These are phyloP conservation scores for Diaporthe ampelina DNA, from an alignment of 2,329 filamentous ascomycete genomes.

Conservation along the genomic window DNA sequence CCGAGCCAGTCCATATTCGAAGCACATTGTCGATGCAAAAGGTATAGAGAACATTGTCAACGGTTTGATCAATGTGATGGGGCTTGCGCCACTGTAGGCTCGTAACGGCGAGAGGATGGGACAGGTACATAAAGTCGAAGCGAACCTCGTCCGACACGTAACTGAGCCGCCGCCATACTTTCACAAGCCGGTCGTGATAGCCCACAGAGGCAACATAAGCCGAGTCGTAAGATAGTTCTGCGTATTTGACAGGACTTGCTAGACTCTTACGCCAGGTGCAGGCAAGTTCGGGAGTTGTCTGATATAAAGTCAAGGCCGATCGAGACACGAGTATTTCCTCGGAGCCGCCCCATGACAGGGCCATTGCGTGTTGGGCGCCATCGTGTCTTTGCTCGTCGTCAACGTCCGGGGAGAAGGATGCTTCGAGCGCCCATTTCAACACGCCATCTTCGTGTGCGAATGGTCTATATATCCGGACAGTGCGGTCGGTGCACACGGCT, in stretches of 20 bases:
- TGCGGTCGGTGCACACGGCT: slow-evolving; percentile 76
- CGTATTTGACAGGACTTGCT: slow-evolving; percentile 80
- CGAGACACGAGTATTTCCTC: slow-evolving; percentile 89
- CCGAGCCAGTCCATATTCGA: slow-evolving; percentile 85
- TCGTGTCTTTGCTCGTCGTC: slow-evolving; percentile 43
- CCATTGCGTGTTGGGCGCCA: slow-evolving; percentile 57
- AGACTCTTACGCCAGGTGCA: slow-evolving; percentile 82
- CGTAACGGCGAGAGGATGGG: slow-evolving; percentile 86
- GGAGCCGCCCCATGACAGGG: slow-evolving; percentile 86
- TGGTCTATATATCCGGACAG: slow-evolving; percentile 84
- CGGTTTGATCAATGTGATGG: slow-evolving; percentile 80
- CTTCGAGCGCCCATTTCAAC: slow-evolving; percentile 79
- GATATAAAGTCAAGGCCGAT: slow-evolving; percentile 77
- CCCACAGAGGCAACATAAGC: slow-evolving; percentile 88
- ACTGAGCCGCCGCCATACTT: slow-evolving; percentile 90
- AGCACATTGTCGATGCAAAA: slow-evolving; percentile 85
- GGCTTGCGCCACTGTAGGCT: slow-evolving; percentile 88
- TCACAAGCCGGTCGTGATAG: slow-evolving; percentile 84
- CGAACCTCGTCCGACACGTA: slow-evolving; percentile 86
- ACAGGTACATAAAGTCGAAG: slow-evolving; percentile 91
- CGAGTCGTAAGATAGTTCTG: slow-evolving; percentile 87
- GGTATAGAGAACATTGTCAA: slow-evolving; percentile 92
- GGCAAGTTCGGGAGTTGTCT: slow-evolving; percentile 61
- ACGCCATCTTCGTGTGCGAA: slow-evolving; percentile 78
- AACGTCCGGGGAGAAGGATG: slow-evolving; percentile 63